These are phyloP conservation scores for Monsonia emarginata DNA, from an alignment of 441 rosid genomes.

Conservation along the genomic window DNA sequence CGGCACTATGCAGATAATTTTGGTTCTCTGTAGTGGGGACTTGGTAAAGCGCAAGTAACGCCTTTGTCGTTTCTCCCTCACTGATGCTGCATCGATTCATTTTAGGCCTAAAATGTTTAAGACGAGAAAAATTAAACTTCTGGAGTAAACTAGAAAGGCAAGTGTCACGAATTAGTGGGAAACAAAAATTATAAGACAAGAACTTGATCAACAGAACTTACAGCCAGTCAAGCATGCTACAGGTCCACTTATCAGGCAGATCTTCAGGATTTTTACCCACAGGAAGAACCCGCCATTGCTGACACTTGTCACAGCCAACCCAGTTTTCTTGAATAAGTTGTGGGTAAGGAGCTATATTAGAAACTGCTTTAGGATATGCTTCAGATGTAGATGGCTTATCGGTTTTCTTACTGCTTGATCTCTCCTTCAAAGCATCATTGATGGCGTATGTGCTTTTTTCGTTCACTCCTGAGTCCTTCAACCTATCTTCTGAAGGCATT, in stretches of 20 bases:
- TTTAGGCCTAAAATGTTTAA: slow-evolving; percentile 53
- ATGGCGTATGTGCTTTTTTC: slow-evolving; percentile 29
- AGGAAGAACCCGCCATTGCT: slow-evolving; percentile 2
- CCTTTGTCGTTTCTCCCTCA: slow-evolving; percentile 71
- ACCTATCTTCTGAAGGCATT: slow-evolving; percentile 24
- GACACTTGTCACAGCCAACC: slow-evolving; percentile 62
- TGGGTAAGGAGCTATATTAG: slow-evolving; percentile 26
- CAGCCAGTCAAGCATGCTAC: slow-evolving; percentile 1
- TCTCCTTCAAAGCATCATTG: slow-evolving; percentile 31
- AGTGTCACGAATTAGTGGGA: neutral
- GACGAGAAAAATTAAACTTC: slow-evolving; percentile 24
- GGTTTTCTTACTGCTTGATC: slow-evolving; percentile 27
- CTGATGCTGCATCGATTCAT: slow-evolving; percentile 60
- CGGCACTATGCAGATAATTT: slow-evolving; percentile 33
- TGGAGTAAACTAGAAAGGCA: neutral
- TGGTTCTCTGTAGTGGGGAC: slow-evolving; percentile 40
- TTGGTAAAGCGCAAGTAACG: slow-evolving; percentile 40
- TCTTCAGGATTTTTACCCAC: neutral
- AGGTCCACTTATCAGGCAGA: neutral
- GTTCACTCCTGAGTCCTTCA: slow-evolving; percentile 30
- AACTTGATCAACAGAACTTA: neutral
- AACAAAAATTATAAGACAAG: neutral
- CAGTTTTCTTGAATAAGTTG: slow-evolving; percentile 63
- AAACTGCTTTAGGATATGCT: slow-evolving; percentile 21
- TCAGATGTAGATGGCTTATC: slow-evolving; percentile 25